Evolutionary conservation across 768 basidiomycete species (phyloP).

Genomic region (Lactifluus rugatus): DNA sequence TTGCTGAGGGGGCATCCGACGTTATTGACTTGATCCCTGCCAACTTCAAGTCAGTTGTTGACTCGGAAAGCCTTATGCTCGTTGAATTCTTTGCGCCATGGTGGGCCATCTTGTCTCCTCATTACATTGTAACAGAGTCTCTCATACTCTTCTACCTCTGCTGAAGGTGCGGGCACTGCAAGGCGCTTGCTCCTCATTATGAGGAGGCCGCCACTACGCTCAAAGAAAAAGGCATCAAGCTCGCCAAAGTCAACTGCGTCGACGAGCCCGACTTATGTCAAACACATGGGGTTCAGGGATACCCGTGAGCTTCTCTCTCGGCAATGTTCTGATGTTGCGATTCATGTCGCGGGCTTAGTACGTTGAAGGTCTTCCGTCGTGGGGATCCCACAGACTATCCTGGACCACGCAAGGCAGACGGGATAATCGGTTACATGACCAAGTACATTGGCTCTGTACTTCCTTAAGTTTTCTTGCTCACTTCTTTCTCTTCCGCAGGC

Average conservation of each 20-base stretch:
- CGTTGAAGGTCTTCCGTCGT: constrained; percentile 84
- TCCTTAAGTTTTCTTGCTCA: background rate
- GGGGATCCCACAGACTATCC: constrained; percentile 72
- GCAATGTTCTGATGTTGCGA: background rate
- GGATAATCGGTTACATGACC: constrained; percentile 92
- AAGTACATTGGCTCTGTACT: constrained; percentile 45
- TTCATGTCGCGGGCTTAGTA: constrained; percentile 35
- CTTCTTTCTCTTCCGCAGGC: constrained; percentile 37
- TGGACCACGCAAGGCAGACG: constrained; percentile 90
- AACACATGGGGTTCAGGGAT: constrained; percentile 79
- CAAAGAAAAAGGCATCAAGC: constrained; percentile 80
- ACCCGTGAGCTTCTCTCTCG: constrained; percentile 59
- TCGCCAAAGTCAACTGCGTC: constrained; percentile 97
- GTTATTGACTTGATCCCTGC: constrained; percentile 66
- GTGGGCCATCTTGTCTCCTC: constrained; percentile 28
- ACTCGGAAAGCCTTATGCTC: constrained; percentile 62
- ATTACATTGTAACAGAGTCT: background rate
- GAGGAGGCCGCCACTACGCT: constrained; percentile 89
- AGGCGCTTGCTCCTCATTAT: constrained; percentile 88
- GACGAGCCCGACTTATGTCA: constrained; percentile 89
- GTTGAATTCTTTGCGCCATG: constrained; percentile 96
- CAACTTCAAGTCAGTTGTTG: constrained; percentile 59
- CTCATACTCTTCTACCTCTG: background rate
- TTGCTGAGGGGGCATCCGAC: constrained; percentile 58
- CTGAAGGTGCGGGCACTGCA: constrained; percentile 88